Percentiles rank a stretch among this genome's conserved stretches.
Evolutionary conservation across 108 stramenopile genomes (phyloP).

Genomic region (Fragilariopsis cylindrus): DNA sequence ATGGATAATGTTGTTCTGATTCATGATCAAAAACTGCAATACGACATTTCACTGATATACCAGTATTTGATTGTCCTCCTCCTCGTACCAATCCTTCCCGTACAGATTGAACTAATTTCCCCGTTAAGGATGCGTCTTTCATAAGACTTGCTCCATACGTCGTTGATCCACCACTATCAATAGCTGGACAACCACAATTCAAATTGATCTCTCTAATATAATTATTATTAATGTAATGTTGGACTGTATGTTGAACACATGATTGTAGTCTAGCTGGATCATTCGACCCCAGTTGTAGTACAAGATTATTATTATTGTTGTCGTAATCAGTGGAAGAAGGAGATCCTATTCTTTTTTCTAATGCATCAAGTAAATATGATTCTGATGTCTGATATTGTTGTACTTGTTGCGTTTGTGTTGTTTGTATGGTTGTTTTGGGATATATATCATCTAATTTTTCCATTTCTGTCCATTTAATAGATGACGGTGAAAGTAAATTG

Average conservation of each 20-base stretch:
- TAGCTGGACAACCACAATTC: slow-evolving; percentile 58
- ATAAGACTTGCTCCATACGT: slow-evolving; percentile 55
- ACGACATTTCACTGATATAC: slow-evolving; percentile 46
- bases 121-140: slow-evolving; percentile 42
- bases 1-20: slow-evolving; percentile 23
- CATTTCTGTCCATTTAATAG: slow-evolving; percentile 59
- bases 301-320: slow-evolving; percentile 26
- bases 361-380: neutral
- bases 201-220: slow-evolving; percentile 40
- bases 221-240: slow-evolving; percentile 21
- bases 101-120: slow-evolving; percentile 27
- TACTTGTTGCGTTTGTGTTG: no score
- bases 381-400: neutral
- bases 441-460: slow-evolving; percentile 54
- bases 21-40: slow-evolving; percentile 44
- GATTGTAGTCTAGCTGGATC: slow-evolving; percentile 27
- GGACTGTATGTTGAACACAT: slow-evolving; percentile 27
- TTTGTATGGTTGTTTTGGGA: neutral
- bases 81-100: slow-evolving; percentile 15
- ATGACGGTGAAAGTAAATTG: slow-evolving; percentile 35
- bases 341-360: slow-evolving; percentile 10
- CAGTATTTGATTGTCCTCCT: neutral
- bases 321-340: neutral
- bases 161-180: slow-evolving; percentile 49
- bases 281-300: slow-evolving; percentile 48